Conservation (phyloP, 2,329 filamentous ascomycete genomes). For the Chaetomium sp. region DNA sequence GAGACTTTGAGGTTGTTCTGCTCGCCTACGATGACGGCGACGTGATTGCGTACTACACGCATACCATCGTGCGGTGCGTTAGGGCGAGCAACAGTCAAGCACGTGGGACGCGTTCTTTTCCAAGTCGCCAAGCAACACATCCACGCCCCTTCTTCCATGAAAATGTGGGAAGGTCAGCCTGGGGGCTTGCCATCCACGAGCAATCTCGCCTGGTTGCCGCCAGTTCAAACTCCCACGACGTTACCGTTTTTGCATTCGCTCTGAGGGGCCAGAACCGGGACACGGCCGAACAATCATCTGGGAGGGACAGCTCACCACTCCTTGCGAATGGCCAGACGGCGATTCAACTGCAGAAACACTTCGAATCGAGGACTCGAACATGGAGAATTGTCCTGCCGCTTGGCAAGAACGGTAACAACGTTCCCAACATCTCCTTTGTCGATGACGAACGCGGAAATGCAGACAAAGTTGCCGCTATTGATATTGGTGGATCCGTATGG, state of each 20-base stretch:
- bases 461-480: conserved; percentile 44
- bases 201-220: conserved; percentile 80
- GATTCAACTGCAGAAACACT: conserved; percentile 27
- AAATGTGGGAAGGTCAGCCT: conserved; percentile 73
- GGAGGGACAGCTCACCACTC: conserved; percentile 19
- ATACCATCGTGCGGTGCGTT: conserved; percentile 42
- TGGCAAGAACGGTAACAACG: conserved; percentile 36
- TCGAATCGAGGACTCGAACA: conserved; percentile 38
- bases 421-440: conserved; percentile 48
- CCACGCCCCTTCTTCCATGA: conserved; percentile 60
- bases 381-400: conserved; percentile 46
- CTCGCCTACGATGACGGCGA: conserved; percentile 70
- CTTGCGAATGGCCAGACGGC: conserved; percentile 17
- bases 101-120: background rate
- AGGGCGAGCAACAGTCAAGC: conserved; percentile 17
- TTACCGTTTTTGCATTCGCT: conserved; percentile 48
- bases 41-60: conserved; percentile 62
- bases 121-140: background rate
- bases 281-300: conserved; percentile 5
- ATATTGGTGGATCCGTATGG: conserved; percentile 44
- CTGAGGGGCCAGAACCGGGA: conserved; percentile 20
- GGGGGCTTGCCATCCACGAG: conserved; percentile 80
- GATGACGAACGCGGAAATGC: conserved; percentile 42
- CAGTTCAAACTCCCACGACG: conserved; percentile 62
- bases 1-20: conserved; percentile 61